A percentile compares a stretch with the other conserved stretches of the same genome.
phyloP scores from a whole-genome alignment of 2,329 filamentous ascomycete species.

The Aspergillus phoenicis region DNA sequence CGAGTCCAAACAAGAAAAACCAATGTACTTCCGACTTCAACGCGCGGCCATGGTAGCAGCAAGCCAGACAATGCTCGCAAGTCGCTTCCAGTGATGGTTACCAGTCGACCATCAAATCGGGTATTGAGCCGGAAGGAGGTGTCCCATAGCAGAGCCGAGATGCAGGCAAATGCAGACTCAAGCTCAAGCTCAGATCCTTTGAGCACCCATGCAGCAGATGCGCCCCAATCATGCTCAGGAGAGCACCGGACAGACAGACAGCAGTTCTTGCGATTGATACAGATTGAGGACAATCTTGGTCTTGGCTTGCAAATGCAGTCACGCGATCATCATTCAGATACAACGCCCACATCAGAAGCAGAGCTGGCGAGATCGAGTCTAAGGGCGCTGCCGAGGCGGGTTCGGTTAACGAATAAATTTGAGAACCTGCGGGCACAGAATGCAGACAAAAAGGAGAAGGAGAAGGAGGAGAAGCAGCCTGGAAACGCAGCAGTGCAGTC shows the following conservation, averaged over 20 bases:
- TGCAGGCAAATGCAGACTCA: background rate
- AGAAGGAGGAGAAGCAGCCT: background rate
- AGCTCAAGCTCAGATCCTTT: background rate
- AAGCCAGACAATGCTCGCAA: background rate
- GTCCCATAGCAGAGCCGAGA: background rate
- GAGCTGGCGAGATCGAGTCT: too few relatives aligned
- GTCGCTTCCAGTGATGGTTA: background rate
- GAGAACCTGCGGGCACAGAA: slow-evolving; percentile 7
- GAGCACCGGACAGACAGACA: background rate
- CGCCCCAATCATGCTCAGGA: background rate
- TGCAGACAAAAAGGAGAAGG: background rate
- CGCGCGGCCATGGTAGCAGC: background rate
- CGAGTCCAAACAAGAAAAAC: background rate
- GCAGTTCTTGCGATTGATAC: too few relatives aligned
- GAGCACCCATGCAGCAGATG: background rate
- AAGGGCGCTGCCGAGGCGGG: background rate
- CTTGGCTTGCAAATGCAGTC: background rate
- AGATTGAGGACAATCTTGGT: background rate
- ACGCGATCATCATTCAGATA: background rate
- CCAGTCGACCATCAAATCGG: background rate
- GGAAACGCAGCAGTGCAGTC: background rate
- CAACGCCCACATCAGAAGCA: too few relatives aligned
- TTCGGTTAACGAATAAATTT: slow-evolving; percentile 10
- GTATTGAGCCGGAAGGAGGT: background rate
- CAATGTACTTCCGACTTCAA: background rate